Evolutionary conservation across 805 yeast species (phyloP), one percentile per base, ranked within the genome.

Genomic region (Lipomyces orientalis): DNA sequence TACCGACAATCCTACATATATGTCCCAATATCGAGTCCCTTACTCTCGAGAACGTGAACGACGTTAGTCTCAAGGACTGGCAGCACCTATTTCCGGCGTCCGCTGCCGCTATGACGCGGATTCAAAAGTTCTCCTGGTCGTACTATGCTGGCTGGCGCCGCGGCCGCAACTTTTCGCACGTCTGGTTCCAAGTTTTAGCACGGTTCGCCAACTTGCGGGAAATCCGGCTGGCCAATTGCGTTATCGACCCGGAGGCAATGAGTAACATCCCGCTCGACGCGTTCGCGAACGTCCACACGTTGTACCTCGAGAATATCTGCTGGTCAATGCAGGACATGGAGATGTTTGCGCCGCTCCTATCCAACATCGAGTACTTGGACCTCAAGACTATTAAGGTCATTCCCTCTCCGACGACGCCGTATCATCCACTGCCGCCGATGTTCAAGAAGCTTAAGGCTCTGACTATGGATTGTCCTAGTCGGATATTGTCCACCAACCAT

Each of bases 71-170:
- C 22, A 58, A 60, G 49, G 72, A 69, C 60, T 69, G 72, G 72
- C 56, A 66, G 46, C 72, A 64, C 43, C 59, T 69, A 19, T 69
- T 69, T 25, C 71, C 71, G 5, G 68, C 58, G n/a, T 58, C 71
- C 29, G 68, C 71, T 1, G 71, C 62, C 22, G 67, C 68, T 4
- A 43, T 64, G 31, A 29, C 33, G 57, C 57, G 49, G 39, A 58
- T 69, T 14, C 54, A 54, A 16, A 54, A 58, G 37, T 69, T 69
- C 57, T 35, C 63, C 6, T 69, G 65, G 65, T 69, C 72, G 7
- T 69, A 69, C 55, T 69, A 69, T 59, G 60, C 72, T 33, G 72
- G 72, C 43, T 69, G 72, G 72, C 67, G 72, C 2, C 72, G 72
- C 43, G 72, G 72, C 39, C 60, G 71, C 55, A 69, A 69, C 33